A percentile compares a stretch with the other conserved stretches of the same genome.
These are phyloP conservation scores for Scheffersomyces cryptocercus DNA, from an alignment of 1,139 yeast species.

Conservation along the genomic window DNA sequence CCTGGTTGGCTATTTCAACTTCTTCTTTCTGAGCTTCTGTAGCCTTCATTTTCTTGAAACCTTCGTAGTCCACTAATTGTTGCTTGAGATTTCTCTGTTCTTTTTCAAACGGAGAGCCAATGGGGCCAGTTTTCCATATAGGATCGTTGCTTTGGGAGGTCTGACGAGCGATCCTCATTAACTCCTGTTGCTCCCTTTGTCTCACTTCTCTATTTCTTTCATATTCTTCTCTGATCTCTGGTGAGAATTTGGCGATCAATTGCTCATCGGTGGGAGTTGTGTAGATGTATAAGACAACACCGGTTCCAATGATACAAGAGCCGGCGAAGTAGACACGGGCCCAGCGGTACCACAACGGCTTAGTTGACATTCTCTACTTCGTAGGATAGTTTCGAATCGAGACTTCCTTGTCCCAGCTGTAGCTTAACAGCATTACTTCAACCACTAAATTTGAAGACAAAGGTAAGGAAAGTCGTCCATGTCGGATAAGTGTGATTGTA, in stretches of 20 bases:
- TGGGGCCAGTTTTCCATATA: conserved; percentile 76
- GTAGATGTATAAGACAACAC: conserved; percentile 64
- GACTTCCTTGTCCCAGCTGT: no score
- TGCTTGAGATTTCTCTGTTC: conserved; percentile 18
- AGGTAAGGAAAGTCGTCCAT: background rate
- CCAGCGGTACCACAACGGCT: conserved; percentile 60
- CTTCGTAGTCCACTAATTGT: conserved; percentile 48
- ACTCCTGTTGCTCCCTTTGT: conserved; percentile 62
- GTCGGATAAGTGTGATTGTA: background rate
- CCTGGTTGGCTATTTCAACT: conserved; percentile 44
- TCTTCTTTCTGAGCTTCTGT: conserved; percentile 46
- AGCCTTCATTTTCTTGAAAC: conserved; percentile 51
- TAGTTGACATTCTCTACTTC: conserved; percentile 14
- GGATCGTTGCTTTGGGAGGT: conserved; percentile 72
- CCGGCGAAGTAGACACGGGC: conserved; percentile 57
- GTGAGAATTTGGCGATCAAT: conserved; percentile 70
- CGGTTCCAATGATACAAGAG: conserved; percentile 63
- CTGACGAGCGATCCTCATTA: conserved; percentile 63
- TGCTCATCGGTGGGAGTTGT: conserved; percentile 86
- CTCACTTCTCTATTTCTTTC: conserved; percentile 65
- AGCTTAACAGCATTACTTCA: no score
- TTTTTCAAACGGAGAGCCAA: conserved; percentile 64
- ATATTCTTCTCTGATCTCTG: conserved; percentile 77
- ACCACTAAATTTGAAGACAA: no score
- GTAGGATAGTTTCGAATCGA: no score